Evolutionary conservation across 2,329 filamentous ascomycete genomes (phyloP).

Genomic region (Penicillium sp.): DNA sequence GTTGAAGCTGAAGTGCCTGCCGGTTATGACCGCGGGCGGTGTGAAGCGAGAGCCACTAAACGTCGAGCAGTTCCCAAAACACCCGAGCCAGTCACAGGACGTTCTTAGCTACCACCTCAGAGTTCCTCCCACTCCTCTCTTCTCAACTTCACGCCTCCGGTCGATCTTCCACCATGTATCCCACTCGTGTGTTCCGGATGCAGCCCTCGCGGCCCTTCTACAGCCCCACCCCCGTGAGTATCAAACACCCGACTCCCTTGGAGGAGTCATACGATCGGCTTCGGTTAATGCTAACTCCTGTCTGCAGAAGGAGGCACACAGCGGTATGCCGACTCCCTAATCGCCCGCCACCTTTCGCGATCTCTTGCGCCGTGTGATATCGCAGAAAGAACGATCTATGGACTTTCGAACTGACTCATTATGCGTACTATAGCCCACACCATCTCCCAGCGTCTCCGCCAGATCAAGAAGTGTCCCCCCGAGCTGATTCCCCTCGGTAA

Average conservation of each 20-base stretch:
- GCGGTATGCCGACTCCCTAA: conserved; percentile 53
- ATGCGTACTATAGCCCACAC: conserved; percentile 78
- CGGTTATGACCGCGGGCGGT: conserved; percentile 44
- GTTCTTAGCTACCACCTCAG: conserved; percentile 24
- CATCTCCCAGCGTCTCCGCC: conserved; percentile 90
- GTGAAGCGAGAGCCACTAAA: conserved; percentile 40
- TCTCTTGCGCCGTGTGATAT: conserved; percentile 8
- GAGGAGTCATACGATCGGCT: conserved; percentile 24
- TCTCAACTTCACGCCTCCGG: conserved; percentile 12
- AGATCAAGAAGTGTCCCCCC: conserved; percentile 84
- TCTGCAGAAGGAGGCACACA: conserved; percentile 65
- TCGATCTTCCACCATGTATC: conserved; percentile 61
- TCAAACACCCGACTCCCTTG: conserved; percentile 8
- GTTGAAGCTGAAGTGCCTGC: conserved; percentile 39
- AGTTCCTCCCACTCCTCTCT: conserved; percentile 24
- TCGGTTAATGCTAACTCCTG: conserved; percentile 45
- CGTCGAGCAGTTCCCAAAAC: conserved; percentile 40
- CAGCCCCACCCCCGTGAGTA: conserved; percentile 71
- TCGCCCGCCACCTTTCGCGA: conserved; percentile 2
- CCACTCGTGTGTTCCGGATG: conserved; percentile 69
- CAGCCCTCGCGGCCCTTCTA: conserved; percentile 52
- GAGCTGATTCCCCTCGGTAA: conserved; percentile 95
- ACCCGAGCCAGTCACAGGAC: conserved; percentile 36
- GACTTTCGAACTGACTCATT: conserved; percentile 28
- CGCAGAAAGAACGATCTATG: neutral